Evolutionary conservation across 768 basidiomycete species (phyloP).

Genomic region (Glaciozyma antarctica): DNA sequence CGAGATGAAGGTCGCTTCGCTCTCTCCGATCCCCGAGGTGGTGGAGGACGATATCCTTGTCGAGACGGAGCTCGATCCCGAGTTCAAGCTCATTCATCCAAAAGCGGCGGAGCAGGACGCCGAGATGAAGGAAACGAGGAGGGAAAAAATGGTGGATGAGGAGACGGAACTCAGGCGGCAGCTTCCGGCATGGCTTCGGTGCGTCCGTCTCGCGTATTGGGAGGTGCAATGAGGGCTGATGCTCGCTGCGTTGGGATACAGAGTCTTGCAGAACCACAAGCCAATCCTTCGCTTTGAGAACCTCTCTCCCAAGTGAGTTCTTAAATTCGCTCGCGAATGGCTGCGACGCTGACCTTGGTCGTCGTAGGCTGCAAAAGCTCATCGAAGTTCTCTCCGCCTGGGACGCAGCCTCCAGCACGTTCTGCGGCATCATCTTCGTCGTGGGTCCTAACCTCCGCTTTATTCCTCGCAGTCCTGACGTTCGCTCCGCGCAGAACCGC

Average conservation of each 20-base stretch:
- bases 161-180: not conserved
- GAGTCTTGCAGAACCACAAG: too few relatives aligned
- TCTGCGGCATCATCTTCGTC: constrained; percentile 21
- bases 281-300: too few relatives aligned
- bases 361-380: not conserved
- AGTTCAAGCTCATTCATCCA: not conserved
- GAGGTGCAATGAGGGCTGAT: too few relatives aligned
- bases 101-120: not conserved
- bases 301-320: not conserved
- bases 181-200: constrained; percentile 11
- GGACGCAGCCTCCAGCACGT: not conserved
- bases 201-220: not conserved
- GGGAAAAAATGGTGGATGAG: not conserved
- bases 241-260: too few relatives aligned
- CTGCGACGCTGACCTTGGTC: too few relatives aligned
- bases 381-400: constrained; percentile 1
- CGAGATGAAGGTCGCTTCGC: not conserved
- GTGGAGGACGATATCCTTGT: not conserved
- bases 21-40: not conserved
- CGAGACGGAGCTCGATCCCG: not conserved
- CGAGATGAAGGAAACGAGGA: not conserved
- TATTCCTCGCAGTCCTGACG: not conserved
- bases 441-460: not conserved
- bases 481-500: not conserved
- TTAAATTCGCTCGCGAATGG: not conserved